Conservation (phyloP, 805 yeast species). For the Metschnikowia kunwiensis region DNA sequence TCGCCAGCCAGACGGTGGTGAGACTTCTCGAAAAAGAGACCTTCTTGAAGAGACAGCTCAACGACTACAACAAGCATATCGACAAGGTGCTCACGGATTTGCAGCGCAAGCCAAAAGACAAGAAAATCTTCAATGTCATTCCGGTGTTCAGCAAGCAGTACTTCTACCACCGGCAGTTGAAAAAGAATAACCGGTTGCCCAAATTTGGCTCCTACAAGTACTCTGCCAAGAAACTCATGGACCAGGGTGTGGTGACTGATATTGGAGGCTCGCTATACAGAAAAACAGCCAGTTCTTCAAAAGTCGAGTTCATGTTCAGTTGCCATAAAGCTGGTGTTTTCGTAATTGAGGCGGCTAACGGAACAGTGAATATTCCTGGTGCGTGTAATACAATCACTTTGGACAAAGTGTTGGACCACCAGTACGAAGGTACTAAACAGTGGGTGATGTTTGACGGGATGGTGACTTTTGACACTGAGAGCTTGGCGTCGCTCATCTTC, state of each 20-base stretch:
- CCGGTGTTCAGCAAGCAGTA: slow-evolving; percentile 69
- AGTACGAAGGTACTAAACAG: slow-evolving; percentile 60
- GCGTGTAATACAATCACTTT: slow-evolving; percentile 57
- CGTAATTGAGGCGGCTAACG: slow-evolving; percentile 70
- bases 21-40: slow-evolving; percentile 46
- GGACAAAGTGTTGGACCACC: slow-evolving; percentile 68
- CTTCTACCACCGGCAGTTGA: slow-evolving; percentile 69
- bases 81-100: slow-evolving; percentile 42
- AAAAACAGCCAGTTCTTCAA: slow-evolving; percentile 50
- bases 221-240: slow-evolving; percentile 70
- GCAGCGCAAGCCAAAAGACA: slow-evolving; percentile 46
- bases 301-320: slow-evolving; percentile 69
- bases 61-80: slow-evolving; percentile 47
- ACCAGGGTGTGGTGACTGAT: slow-evolving; percentile 63
- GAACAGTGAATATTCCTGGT: slow-evolving; percentile 63
- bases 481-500: slow-evolving; percentile 66
- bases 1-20: slow-evolving; percentile 40
- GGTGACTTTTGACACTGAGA: slow-evolving; percentile 66
- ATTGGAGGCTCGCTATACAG: slow-evolving; percentile 49
- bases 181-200: slow-evolving; percentile 63
- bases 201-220: slow-evolving; percentile 76
- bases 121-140: slow-evolving; percentile 45
- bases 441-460: slow-evolving; percentile 62
- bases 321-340: slow-evolving; percentile 73
- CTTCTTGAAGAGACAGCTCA: slow-evolving; percentile 42